Evolutionary conservation across 495 filamentous ascomycete genomes (phyloP), one percentile per base, ranked within the genome.

Genomic region (Talaromyces adpressus): DNA sequence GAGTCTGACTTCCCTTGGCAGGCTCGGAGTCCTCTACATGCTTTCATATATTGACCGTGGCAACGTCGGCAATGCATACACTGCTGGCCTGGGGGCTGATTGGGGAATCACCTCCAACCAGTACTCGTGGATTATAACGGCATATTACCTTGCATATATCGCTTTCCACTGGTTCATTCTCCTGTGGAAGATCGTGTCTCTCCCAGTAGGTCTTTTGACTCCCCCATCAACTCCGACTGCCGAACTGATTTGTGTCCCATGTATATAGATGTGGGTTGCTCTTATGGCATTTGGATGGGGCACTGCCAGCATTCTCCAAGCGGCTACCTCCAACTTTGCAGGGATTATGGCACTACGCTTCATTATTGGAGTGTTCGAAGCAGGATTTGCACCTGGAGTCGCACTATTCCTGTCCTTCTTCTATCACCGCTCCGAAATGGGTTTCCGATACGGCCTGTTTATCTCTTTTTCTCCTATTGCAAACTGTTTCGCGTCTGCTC

Each of bases 11-110:
- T n/a, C n/a, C n/a, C n/a, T n/a, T n/a, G n/a, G n/a, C n/a, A 34
- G 49, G 7, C 49, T 52, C 22, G 49, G 49, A 1, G 57, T 83
- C 1, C 67, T 81, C 4, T 81, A 83, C 61, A 70, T 81, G 7
- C 67, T 75, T 6, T 71, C 73, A 0, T 65, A 71, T 53, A 58
- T 77, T 20, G 75, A 76, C 65, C 79, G 81, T 14, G 77, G 75
- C 63, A 84, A 85, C 65, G 81, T 85, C 60, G 80, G 81, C 30
- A 85, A 85, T 70, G 84, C 84, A 4, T 76, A 79, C 36, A 84
- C 84, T 59, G 80, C 83, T 64, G 84, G 83, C 18, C 73, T 86
- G 74, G 67, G 61, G 34, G 65, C 69, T 16, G 83, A 85, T 30
- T 65, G 85, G 25, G 57, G 79, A 22, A 74, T 85, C 14, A 36